These are phyloP conservation scores for Pichia deserticola DNA, from an alignment of 805 yeast genomes.

Conservation along the genomic window DNA sequence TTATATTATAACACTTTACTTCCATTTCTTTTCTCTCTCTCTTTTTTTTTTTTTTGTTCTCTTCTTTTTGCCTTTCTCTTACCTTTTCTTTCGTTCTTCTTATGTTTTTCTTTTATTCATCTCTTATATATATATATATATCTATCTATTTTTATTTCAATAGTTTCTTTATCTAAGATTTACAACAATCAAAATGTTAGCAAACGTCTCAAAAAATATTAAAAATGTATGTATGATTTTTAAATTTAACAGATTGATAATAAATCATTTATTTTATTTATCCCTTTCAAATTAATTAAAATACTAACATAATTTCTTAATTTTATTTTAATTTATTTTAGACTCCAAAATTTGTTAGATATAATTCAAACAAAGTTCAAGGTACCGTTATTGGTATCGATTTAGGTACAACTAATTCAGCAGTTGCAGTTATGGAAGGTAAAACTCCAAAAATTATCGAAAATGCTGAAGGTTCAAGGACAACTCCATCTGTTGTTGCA, in stretches of 20 bases:
- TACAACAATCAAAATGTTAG: slow-evolving; percentile 20
- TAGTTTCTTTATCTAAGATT: too few relatives aligned
- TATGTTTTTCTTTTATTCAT: background rate
- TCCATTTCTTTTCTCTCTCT: background rate
- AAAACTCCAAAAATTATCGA: slow-evolving; percentile 59
- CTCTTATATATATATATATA: background rate
- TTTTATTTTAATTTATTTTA: background rate
- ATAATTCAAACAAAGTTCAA: slow-evolving; percentile 29
- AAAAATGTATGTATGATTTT: slow-evolving; percentile 21
- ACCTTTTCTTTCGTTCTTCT: background rate
- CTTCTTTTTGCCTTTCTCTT: background rate
- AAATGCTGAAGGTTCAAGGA: slow-evolving; percentile 71
- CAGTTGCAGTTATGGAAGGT: slow-evolving; percentile 70
- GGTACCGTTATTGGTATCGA: slow-evolving; percentile 69
- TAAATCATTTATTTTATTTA: too few relatives aligned
- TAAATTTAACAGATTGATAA: too few relatives aligned
- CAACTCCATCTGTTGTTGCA: slow-evolving; percentile 77
- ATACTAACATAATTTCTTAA: background rate
- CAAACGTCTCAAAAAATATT: slow-evolving; percentile 27
- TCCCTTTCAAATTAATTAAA: too few relatives aligned
- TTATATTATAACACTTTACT: background rate
- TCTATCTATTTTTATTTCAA: too few relatives aligned
- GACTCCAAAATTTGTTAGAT: slow-evolving; percentile 26
- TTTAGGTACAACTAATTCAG: slow-evolving; percentile 81
- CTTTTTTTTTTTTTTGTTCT: background rate